These are phyloP conservation scores for Begonia loranthoides DNA, from an alignment of 306 rosid species.

Conservation along the genomic window DNA sequence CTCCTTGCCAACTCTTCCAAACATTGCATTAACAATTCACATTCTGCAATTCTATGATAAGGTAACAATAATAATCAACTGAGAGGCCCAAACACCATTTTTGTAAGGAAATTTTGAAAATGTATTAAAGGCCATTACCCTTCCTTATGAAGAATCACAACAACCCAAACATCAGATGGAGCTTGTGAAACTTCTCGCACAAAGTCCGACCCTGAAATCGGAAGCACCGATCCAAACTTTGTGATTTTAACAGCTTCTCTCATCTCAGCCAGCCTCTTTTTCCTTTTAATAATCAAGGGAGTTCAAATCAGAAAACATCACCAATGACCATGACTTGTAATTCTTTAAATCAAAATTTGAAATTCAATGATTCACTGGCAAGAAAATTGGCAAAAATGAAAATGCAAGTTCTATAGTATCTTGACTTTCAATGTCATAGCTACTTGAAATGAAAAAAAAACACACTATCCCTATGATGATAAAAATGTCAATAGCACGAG, in stretches of 20 bases:
- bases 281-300: constrained; percentile 38
- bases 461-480: too few relatives aligned
- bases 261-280: constrained; percentile 79
- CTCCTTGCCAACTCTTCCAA: constrained; percentile 66
- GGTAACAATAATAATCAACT: constrained; percentile 2
- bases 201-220: constrained; percentile 91
- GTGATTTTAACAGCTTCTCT: constrained; percentile 70
- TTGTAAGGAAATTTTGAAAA: too few relatives aligned
- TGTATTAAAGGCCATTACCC: constrained; percentile 33
- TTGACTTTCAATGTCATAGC: too few relatives aligned
- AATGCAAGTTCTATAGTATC: too few relatives aligned
- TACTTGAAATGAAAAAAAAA: too few relatives aligned
- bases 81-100: too few relatives aligned
- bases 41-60: constrained; percentile 49
- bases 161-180: constrained; percentile 96
- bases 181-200: constrained; percentile 97
- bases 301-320: not conserved
- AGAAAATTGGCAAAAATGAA: too few relatives aligned
- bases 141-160: constrained; percentile 84
- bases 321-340: not conserved
- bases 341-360: not conserved
- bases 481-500: too few relatives aligned
- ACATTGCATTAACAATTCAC: constrained; percentile 75
- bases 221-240: constrained; percentile 69
- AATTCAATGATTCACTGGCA: not conserved